These are phyloP conservation scores for Cutaneotrichosporon cutaneum DNA, from an alignment of 1,284 basidiomycete species.

Conservation along the genomic window DNA sequence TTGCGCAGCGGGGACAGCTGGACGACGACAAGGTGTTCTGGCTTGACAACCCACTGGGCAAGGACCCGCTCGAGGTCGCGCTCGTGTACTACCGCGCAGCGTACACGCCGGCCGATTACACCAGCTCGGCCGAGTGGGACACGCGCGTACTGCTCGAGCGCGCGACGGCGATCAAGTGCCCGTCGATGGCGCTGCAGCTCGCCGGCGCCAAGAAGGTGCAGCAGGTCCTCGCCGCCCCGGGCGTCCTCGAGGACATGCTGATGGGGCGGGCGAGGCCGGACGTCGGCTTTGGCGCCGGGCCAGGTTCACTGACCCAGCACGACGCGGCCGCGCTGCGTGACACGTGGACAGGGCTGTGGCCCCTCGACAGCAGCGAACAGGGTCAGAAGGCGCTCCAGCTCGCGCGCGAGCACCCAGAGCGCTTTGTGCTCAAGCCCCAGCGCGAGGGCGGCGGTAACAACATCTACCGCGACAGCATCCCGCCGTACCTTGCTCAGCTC, in stretches of 20 bases:
- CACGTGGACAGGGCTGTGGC: slow-evolving; percentile 80
- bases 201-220: slow-evolving; percentile 96
- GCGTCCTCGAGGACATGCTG: slow-evolving; percentile 72
- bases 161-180: slow-evolving; percentile 87
- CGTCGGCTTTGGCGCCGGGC: slow-evolving; percentile 50
- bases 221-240: slow-evolving; percentile 74
- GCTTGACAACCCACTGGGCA: slow-evolving; percentile 51
- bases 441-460: slow-evolving; percentile 98
- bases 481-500: slow-evolving; percentile 67
- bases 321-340: slow-evolving; percentile 60
- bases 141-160: slow-evolving; percentile 75
- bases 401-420: slow-evolving; percentile 59
- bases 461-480: slow-evolving; percentile 82
- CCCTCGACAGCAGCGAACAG: slow-evolving; percentile 53
- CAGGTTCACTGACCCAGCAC: slow-evolving; percentile 49
- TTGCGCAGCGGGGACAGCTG: slow-evolving; percentile 60
- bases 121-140: slow-evolving; percentile 62
- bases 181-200: slow-evolving; percentile 83
- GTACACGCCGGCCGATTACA: slow-evolving; percentile 83
- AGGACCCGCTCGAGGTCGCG: slow-evolving; percentile 64
- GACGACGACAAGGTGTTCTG: slow-evolving; percentile 55
- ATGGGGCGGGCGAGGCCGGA: slow-evolving; percentile 39
- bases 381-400: slow-evolving; percentile 58
- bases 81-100: slow-evolving; percentile 84
- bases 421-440: slow-evolving; percentile 90